These are phyloP conservation scores for Lyophyllum shimeji DNA, from an alignment of 768 basidiomycete genomes.

Conservation along the genomic window DNA sequence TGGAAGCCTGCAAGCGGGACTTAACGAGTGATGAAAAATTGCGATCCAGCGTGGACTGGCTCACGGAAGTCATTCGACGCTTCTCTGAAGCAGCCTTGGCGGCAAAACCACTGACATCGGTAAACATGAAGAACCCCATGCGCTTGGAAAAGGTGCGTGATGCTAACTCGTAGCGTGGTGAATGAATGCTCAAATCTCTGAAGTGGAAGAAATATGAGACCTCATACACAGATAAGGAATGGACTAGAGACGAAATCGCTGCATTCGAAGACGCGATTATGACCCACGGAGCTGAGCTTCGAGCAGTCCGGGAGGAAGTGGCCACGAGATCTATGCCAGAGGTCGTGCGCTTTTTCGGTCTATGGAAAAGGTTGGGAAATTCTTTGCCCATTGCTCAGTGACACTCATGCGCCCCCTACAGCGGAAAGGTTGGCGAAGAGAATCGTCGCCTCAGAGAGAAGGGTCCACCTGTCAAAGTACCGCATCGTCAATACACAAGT, in stretches of 20 bases:
- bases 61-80: conserved; percentile 72
- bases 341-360: conserved; percentile 80
- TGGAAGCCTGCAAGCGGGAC: conserved; percentile 62
- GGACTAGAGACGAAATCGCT: conserved; percentile 65
- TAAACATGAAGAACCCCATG: conserved; percentile 59
- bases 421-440: conserved; percentile 69
- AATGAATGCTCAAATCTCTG: background rate
- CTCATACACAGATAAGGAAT: conserved; percentile 67
- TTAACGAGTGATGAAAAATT: conserved; percentile 54
- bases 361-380: conserved; percentile 73
- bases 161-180: background rate
- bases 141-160: conserved; percentile 62
- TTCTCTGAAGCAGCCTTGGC: conserved; percentile 68
- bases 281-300: conserved; percentile 77
- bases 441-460: conserved; percentile 48
- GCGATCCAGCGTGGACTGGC: conserved; percentile 73
- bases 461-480: conserved; percentile 35
- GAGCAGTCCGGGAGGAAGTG: conserved; percentile 74
- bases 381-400: background rate
- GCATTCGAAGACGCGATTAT: conserved; percentile 77
- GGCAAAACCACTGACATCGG: conserved; percentile 55
- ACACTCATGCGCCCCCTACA: conserved; percentile 26
- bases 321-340: conserved; percentile 68
- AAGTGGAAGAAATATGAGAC: conserved; percentile 77
- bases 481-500: conserved; percentile 35